Evolutionary conservation across 2,329 filamentous ascomycete species (phyloP), one percentile per base, ranked within the genome.

Genomic region (Penicillium olsonii): DNA sequence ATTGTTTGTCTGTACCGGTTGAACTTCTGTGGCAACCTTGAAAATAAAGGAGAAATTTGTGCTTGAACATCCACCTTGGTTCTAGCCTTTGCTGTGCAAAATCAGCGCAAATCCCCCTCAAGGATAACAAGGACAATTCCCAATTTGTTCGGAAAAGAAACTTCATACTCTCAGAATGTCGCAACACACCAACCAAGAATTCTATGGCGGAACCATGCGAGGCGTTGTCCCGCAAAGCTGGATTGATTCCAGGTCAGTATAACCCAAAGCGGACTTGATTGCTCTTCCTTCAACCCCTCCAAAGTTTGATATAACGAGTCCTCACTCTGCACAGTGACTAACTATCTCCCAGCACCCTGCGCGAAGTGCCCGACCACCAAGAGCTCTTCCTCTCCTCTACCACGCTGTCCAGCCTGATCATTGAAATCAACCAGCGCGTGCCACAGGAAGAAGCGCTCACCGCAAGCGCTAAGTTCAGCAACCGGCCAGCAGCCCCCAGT

Each of bases 381-480:
- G 92, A 96, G 77, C 87, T 96, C 60, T 96, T 85, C 75, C 86
- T 96, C 64, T 90, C 95, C 68, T 80, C 83, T 56, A 81, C 87
- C 55, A 91, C 90, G 42, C 92, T 92, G 70, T 90, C 89, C 3
- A 91, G 83, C 72, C 85, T 96, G 68, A 92, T 96, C 61, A 82
- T 96, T 70, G 92, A 97, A 64, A 90, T 97, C 64, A 87, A 88
- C 46, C 87, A 96, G 75, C 87, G 88, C 48, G 86, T 95, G 18
- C 81, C 65, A 2, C 44, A 54, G 22, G 54, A 59, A 33, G 59
- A 66, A 19, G 64, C 64, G 6, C 56, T 63, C n/a, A 59, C 45
- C 51, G 53, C 53, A 22, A 52, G 63, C 22, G 50, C 59, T 46
- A 53, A 52, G 19, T 52, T 57, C 34, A 56, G 39, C 45, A 49